These are phyloP conservation scores for Ascochyta viciae-villosae DNA, from an alignment of 2,329 filamentous ascomycete genomes.

Conservation along the genomic window DNA sequence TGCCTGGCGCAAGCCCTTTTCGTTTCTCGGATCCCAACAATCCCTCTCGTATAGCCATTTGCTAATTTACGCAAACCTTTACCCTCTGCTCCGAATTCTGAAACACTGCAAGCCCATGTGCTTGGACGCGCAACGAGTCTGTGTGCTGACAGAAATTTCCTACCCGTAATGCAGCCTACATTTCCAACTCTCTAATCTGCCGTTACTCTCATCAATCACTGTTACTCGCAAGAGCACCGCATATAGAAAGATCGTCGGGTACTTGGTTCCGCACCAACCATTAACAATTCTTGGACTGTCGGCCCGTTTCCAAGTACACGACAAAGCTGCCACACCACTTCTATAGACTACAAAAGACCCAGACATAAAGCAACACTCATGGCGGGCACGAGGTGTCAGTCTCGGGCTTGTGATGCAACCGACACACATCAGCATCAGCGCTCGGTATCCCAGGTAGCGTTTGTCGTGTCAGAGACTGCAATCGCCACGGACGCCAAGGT, in stretches of 20 bases:
- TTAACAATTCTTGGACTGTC: slow-evolving; percentile 1
- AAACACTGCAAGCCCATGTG: slow-evolving; percentile 2
- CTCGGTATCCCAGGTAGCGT: slow-evolving; percentile 18
- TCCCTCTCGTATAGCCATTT: slow-evolving; percentile 13
- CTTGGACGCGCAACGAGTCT: background rate
- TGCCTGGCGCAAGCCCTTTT: slow-evolving; percentile 16
- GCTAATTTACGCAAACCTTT: slow-evolving; percentile 6
- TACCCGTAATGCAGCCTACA: slow-evolving; percentile 4
- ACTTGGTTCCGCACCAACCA: background rate
- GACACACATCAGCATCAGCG: slow-evolving; percentile 19
- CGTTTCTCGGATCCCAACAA: slow-evolving; percentile 16
- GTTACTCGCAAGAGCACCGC: background rate
- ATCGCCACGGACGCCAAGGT: slow-evolving; percentile 3
- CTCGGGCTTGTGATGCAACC: slow-evolving; percentile 29
- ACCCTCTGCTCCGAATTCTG: slow-evolving; percentile 1
- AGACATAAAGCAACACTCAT: slow-evolving; percentile 19
- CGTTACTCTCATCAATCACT: background rate
- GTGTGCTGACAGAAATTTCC: background rate
- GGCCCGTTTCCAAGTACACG: slow-evolving; percentile 15
- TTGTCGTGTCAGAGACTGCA: slow-evolving; percentile 12
- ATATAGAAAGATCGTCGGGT: background rate
- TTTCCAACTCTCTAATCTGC: background rate
- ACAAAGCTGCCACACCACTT: background rate
- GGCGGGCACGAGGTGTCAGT: slow-evolving; percentile 32
- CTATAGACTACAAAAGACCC: background rate